Base-by-base conservation (phyloP, 177 flowering plant genomes). In the Telopea speciosissima region DNA sequence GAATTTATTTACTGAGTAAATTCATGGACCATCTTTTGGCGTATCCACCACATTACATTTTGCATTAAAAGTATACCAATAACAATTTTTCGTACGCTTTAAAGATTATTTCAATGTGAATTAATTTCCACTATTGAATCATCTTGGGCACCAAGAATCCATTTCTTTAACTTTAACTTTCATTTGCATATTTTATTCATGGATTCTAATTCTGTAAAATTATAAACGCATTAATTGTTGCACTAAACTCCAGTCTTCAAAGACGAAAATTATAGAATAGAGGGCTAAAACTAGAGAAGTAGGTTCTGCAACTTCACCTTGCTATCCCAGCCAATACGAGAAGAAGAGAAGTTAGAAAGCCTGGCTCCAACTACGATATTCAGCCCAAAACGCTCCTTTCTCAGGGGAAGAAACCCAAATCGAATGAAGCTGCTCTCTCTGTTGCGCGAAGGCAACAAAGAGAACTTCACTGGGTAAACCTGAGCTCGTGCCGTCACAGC, bases 271-370 rank as follows among this genome's bases (percentile, higher is more conserved):
- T 12, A 49, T 12, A 0, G 31, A 12, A 12, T 13, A 12, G 54
- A 49, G 19, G 13, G 17, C 7, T 11, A 12, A 16, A 49, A 49
- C 54, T 12, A 49, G 8, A 49, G 54, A 5, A n/a, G n/a, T n/a
- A 49, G 19, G 54, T 12, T 12, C 17, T 49, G 17, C 54, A 49
- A 16, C 16, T 5, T 49, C 31, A 89, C 96, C 91, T 84, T 83
- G 75, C 85, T 79, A 25, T 83, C 83, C 44, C 81, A 74, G n/a
- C 79, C 83, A 59, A 79, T 77, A 31, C 77, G 71, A 8, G 78
- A 72, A 17, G 74, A 62, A 22, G 77, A 75, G 28, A 79, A 72
- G 54, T 66, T 75, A 36, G 82, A 77, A 19, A 83, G 77, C 67
- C 76, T 69, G 56, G 77, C 79, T 63, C 69, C 31, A 42, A 69